These are phyloP conservation scores for Arthrocladium fulminans DNA, from an alignment of 2,329 filamentous ascomycete genomes.

Conservation along the genomic window DNA sequence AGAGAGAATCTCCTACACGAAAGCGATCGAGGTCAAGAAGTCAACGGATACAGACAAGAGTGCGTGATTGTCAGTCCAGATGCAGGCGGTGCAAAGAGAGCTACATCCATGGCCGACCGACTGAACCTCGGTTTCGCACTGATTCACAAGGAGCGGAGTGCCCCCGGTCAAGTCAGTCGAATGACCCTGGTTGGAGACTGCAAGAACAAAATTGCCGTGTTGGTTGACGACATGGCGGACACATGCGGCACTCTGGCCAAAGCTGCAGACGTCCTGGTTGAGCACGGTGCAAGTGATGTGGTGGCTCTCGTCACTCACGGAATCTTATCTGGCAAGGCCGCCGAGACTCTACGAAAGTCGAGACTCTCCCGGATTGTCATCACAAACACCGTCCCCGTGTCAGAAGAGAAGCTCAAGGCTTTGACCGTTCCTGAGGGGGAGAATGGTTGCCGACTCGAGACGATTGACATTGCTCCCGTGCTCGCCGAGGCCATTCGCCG, in stretches of 20 bases:
- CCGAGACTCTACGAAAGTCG: slow-evolving; percentile 74
- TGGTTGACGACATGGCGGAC: slow-evolving; percentile 97
- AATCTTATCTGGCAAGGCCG: slow-evolving; percentile 79
- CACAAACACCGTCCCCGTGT: slow-evolving; percentile 78
- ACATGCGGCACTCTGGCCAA: slow-evolving; percentile 85
- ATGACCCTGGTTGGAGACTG: slow-evolving; percentile 98
- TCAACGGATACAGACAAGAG: slow-evolving; percentile 18
- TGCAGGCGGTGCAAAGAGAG: slow-evolving; percentile 86
- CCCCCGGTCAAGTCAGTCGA: slow-evolving; percentile 81
- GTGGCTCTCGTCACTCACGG: slow-evolving; percentile 94
- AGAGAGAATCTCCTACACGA: slow-evolving; percentile 70
- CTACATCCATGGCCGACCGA: slow-evolving; percentile 85
- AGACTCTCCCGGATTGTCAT: slow-evolving; percentile 71
- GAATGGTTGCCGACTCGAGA: slow-evolving; percentile 72
- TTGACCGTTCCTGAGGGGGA: slow-evolving; percentile 38
- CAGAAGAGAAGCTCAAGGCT: slow-evolving; percentile 40
- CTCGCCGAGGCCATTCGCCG: slow-evolving; percentile 42
- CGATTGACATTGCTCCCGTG: slow-evolving; percentile 85
- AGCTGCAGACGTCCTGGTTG: slow-evolving; percentile 78
- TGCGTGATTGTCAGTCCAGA: slow-evolving; percentile 93
- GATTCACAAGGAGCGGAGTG: slow-evolving; percentile 91
- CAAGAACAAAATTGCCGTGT: slow-evolving; percentile 79
- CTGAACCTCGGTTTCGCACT: slow-evolving; percentile 85
- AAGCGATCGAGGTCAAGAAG: slow-evolving; percentile 38
- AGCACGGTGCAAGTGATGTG: slow-evolving; percentile 77